phyloP scores from a whole-genome alignment of 257 asterid species.

The Coffea eugenioides region DNA sequence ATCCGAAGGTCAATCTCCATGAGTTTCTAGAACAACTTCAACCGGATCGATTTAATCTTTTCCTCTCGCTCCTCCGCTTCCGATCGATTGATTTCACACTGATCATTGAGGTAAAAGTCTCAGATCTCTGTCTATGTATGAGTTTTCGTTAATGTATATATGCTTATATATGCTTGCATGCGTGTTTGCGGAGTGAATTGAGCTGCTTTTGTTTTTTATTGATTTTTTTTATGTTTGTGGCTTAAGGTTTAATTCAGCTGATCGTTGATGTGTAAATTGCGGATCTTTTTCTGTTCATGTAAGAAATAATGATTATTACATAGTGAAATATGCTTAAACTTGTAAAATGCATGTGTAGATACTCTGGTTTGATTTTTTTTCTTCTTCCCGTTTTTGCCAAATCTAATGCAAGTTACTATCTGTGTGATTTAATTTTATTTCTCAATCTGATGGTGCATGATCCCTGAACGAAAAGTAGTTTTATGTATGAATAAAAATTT shows the following conservation, averaged over 20 bases:
- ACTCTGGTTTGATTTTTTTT: neutral
- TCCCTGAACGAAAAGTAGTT: neutral
- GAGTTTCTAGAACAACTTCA: constrained; percentile 6
- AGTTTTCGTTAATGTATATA: neutral
- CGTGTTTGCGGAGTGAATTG: neutral
- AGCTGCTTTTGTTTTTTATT: neutral
- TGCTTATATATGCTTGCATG: neutral
- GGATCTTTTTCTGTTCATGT: constrained; percentile 15
- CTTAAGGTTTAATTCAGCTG: neutral
- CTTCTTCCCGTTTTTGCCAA: neutral
- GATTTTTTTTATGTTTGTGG: neutral
- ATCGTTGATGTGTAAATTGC: constrained; percentile 2
- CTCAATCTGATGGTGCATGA: neutral
- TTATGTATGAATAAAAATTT: neutral
- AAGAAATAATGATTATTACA: neutral
- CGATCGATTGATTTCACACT: constrained; percentile 18
- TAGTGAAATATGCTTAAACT: neutral
- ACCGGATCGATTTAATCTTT: constrained; percentile 18
- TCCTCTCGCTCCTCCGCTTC: neutral
- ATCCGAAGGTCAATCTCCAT: constrained; percentile 7
- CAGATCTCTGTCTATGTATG: constrained; percentile 7
- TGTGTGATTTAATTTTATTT: too few relatives aligned
- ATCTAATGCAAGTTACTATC: neutral
- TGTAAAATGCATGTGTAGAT: constrained; percentile 8
- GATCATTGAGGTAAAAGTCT: constrained; percentile 27